Evolutionary conservation across 1,284 basidiomycete species (phyloP).

Genomic region (Cystobasidium slooffiae): DNA sequence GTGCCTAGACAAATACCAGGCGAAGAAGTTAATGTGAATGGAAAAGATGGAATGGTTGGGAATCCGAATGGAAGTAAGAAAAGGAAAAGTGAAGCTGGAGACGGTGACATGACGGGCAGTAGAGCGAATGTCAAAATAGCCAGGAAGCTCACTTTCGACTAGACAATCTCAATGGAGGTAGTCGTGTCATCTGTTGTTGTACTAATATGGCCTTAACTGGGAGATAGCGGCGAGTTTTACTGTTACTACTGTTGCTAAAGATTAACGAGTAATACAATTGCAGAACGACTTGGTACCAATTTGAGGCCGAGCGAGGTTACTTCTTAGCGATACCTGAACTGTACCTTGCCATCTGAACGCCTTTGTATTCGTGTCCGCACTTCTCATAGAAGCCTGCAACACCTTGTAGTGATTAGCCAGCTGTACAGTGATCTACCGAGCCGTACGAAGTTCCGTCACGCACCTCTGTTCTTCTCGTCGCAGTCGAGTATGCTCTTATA

Average conservation of each 20-base stretch:
- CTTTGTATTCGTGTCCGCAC: constrained; percentile 66
- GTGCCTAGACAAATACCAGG: constrained; percentile 63
- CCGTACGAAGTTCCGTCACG: constrained; percentile 57
- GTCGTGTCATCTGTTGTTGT: constrained; percentile 9
- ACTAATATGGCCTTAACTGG: neutral
- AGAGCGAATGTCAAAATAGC: constrained; percentile 39
- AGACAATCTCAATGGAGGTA: neutral
- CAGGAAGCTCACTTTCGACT: constrained; percentile 36
- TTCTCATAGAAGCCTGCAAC: constrained; percentile 89
- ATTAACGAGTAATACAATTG: neutral
- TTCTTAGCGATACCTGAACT: neutral
- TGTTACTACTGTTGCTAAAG: neutral
- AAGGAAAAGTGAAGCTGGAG: constrained; percentile 19
- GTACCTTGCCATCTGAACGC: constrained; percentile 16
- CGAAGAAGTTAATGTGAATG: constrained; percentile 52
- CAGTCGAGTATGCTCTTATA: constrained; percentile 99
- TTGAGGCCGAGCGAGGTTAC: neutral
- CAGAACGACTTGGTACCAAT: constrained; percentile 1
- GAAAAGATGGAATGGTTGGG: neutral
- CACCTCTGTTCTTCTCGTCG: constrained; percentile 85
- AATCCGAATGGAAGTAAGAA: constrained; percentile 34
- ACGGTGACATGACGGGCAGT: constrained; percentile 47
- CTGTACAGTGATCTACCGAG: constrained; percentile 42
- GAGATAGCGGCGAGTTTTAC: no score
- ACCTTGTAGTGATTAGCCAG: constrained; percentile 14